A percentile compares a stretch with the other conserved stretches of the same genome.
phyloP scores from a whole-genome alignment of 352 stramenopile genomes.

The Phytophthora quininea region DNA sequence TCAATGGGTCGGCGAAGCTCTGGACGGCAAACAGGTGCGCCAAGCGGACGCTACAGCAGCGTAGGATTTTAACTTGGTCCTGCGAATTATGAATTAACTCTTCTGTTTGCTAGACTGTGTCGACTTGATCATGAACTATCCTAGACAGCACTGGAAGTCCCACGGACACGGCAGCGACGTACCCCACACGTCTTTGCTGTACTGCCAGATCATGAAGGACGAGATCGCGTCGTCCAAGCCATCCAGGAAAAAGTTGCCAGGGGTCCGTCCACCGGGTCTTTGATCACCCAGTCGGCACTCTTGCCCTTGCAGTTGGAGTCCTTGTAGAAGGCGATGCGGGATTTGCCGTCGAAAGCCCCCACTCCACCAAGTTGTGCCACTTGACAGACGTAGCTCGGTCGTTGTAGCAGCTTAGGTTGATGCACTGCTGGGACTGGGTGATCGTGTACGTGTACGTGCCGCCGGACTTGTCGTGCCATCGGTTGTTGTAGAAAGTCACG shows the following conservation, averaged over 20 bases:
- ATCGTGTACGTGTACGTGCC: constrained; percentile 26
- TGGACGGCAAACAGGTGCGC: constrained; percentile 33
- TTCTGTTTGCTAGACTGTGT: too few species aligned
- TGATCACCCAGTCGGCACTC: constrained; percentile 21
- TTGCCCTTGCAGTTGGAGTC: constrained; percentile 28
- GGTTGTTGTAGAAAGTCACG: constrained; percentile 29
- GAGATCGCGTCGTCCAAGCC: constrained; percentile 34
- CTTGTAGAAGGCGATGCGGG: constrained; percentile 39
- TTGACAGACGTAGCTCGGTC: constrained; percentile 29
- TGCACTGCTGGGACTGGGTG: constrained; percentile 25
- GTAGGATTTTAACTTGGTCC: constrained; percentile 8
- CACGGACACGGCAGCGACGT: constrained; percentile 26
- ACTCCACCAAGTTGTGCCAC: constrained; percentile 22
- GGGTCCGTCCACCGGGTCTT: constrained; percentile 20
- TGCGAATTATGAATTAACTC: too few species aligned
- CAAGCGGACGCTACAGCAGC: constrained; percentile 20
- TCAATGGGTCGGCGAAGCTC: constrained; percentile 53
- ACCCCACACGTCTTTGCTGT: constrained; percentile 9
- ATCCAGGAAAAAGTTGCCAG: constrained; percentile 28
- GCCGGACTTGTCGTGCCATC: constrained; percentile 7
- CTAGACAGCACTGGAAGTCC: constrained; percentile 25
- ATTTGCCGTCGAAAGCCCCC: constrained; percentile 13
- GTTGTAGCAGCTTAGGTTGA: constrained; percentile 41
- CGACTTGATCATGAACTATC: background rate
- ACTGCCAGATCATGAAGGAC: constrained; percentile 44